Percentiles rank a stretch among this genome's conserved stretches.
These are phyloP conservation scores for Beauveria rudraprayagi DNA, from an alignment of 2,329 filamentous ascomycete genomes.

Conservation along the genomic window DNA sequence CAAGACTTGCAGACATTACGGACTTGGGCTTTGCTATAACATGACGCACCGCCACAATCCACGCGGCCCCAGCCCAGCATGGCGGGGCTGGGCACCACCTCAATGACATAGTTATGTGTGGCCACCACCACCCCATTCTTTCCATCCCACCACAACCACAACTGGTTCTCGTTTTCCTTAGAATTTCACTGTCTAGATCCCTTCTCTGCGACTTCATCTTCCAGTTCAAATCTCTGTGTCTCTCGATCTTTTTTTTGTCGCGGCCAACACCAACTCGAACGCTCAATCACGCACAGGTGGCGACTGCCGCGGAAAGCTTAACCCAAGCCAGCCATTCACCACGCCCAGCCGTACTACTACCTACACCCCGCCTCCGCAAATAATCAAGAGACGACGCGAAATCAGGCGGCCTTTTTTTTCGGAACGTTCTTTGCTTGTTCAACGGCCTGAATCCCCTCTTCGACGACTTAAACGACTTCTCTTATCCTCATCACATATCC, in stretches of 20 bases:
- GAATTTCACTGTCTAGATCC: too few relatives aligned
- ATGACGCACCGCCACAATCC: constrained; percentile 19
- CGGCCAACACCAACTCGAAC: neutral
- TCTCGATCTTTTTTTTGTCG: neutral
- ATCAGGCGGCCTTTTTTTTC: neutral
- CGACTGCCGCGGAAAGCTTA: too few relatives aligned
- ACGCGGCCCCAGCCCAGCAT: constrained; percentile 14
- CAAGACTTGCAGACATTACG: too few relatives aligned
- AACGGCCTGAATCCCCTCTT: neutral
- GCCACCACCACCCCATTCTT: neutral
- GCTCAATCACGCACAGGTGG: too few relatives aligned
- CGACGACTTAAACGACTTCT: neutral
- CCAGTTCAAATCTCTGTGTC: neutral
- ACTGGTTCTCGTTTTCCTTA: neutral
- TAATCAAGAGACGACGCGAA: neutral
- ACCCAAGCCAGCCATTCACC: too few relatives aligned
- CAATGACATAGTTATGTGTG: neutral
- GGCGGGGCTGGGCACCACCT: neutral
- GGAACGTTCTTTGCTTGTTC: neutral
- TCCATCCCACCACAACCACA: neutral
- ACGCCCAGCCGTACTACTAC: too few relatives aligned
- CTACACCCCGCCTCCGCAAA: constrained; percentile 6
- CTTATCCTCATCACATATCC: neutral
- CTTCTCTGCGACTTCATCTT: too few relatives aligned
- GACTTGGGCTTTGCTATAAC: too few relatives aligned